Evolutionary conservation across 202 grass and related monocot species (phyloP), one percentile per base, ranked within the genome.

Genomic region (Miscanthus sacchariflorus): DNA sequence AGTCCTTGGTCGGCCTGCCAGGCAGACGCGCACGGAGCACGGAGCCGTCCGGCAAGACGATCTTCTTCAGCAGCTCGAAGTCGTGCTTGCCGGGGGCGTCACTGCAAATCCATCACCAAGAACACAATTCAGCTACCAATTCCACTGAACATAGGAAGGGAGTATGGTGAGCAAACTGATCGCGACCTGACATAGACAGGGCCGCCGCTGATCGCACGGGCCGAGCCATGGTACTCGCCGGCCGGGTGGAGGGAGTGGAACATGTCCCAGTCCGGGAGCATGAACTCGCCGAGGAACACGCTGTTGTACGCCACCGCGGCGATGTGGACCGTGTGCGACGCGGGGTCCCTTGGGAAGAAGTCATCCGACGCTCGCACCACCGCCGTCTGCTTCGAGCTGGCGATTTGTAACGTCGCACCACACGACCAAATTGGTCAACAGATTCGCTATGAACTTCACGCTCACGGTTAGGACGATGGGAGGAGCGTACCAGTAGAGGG

Each of bases 221-320:
- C 96, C 12, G 96, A 96, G 43, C 88, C 96, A 10, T 99, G 96
- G 82, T 96, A 99, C 38, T 96, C 92, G 45, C 93, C 94, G 8
- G 96, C 92, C 0, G 92, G 92, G 72, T 99, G 96, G 17, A 91
- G 91, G 17, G 96, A 96, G 72, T 96, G 96, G 87, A 99, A 99
- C 96, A 99, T 96, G 74, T 99, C 96, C 96, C 96, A 99, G 82
- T 96, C 92, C 64, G 92, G 96, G 23, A 96, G 85, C 96, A 96
- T 98, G 89, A 98, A 90, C 90, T 98, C 96, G 13, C 94, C 96
- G 4, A 99, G 91, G 74, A 99, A 99, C 59, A 99, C 85, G 72
- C 94, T 95, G 86, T 99, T 99, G 86, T 96, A 96, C 13, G 94
- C 89, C 68, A 99, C 96, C 33, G 94, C 87, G 6, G 94, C 94